phyloP scores from a whole-genome alignment of 192 early-diverging fungal species.

The Geranomyces michiganensis region DNA sequence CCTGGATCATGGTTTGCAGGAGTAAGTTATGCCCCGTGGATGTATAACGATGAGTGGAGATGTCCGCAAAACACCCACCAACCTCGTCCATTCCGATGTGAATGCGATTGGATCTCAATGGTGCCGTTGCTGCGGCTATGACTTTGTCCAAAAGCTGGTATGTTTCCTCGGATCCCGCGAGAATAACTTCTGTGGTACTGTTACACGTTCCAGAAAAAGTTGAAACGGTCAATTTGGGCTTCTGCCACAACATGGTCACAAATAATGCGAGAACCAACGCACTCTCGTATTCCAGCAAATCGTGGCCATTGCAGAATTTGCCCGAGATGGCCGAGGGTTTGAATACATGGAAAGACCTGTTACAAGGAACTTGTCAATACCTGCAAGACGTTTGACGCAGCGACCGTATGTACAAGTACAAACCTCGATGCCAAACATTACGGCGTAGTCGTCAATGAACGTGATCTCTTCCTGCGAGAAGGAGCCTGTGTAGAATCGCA shows the following conservation, averaged over 20 bases:
- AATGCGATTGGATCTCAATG: slow-evolving; percentile 76
- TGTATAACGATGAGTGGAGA: not conserved
- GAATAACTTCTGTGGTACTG: slow-evolving; percentile 74
- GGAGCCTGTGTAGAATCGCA: slow-evolving; percentile 40
- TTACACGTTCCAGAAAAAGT: too few species aligned
- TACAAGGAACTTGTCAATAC: not conserved
- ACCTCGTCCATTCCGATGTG: slow-evolving; percentile 90
- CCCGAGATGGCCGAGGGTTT: slow-evolving; percentile 87
- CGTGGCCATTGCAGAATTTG: slow-evolving; percentile 89
- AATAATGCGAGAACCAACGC: not conserved
- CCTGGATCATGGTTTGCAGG: slow-evolving; percentile 8
- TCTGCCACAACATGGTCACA: not conserved
- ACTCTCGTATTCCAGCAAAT: slow-evolving; percentile 74
- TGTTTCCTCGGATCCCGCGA: slow-evolving; percentile 72
- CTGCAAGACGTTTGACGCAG: not conserved
- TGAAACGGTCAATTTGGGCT: slow-evolving; percentile 18
- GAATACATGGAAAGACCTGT: slow-evolving; percentile 77
- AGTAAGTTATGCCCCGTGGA: too few species aligned
- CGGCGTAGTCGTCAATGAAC: slow-evolving; percentile 78
- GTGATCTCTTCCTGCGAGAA: slow-evolving; percentile 76
- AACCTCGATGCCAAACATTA: slow-evolving; percentile 78
- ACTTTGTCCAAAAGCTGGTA: slow-evolving; percentile 79
- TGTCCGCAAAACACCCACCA: not conserved
- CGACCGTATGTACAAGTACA: not conserved
- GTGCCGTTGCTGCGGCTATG: slow-evolving; percentile 63